These are phyloP conservation scores for Sporisorium exsertum DNA, from an alignment of 1,284 basidiomycete genomes.

Conservation along the genomic window DNA sequence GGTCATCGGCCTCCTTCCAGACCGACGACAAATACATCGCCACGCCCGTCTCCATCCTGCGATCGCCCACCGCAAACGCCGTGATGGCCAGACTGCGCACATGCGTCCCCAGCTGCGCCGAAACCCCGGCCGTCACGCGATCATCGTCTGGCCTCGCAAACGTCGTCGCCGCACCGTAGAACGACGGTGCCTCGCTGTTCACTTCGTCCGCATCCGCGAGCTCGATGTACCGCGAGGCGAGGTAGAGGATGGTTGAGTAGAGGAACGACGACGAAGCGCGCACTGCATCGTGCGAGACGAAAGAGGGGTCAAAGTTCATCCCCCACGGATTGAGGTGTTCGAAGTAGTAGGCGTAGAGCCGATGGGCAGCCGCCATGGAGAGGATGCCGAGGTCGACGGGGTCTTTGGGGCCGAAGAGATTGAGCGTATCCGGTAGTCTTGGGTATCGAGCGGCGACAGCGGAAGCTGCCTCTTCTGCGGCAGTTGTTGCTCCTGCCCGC, in stretches of 20 bases:
- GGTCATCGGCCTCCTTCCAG: slow-evolving; percentile 55
- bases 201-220: slow-evolving; percentile 26
- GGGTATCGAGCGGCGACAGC: slow-evolving; percentile 39
- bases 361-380: slow-evolving; percentile 32
- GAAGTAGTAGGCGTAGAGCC: slow-evolving; percentile 47
- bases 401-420: slow-evolving; percentile 34
- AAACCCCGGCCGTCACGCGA: slow-evolving; percentile 23
- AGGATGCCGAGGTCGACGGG: slow-evolving; percentile 44
- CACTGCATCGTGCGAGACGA: slow-evolving; percentile 42
- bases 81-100: slow-evolving; percentile 37
- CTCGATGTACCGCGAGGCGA: slow-evolving; percentile 47
- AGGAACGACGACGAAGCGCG: slow-evolving; percentile 44
- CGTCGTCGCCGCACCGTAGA: slow-evolving; percentile 4
- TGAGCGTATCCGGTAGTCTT: slow-evolving; percentile 32
- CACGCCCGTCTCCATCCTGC: slow-evolving; percentile 44
- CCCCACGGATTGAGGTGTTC: slow-evolving; percentile 48
- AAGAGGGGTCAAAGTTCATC: slow-evolving; percentile 46
- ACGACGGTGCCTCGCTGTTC: slow-evolving; percentile 4
- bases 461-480: slow-evolving; percentile 29
- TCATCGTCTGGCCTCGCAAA: slow-evolving; percentile 29
- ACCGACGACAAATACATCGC: slow-evolving; percentile 50
- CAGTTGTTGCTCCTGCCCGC: slow-evolving; percentile 23
- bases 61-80: slow-evolving; percentile 42
- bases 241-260: slow-evolving; percentile 45
- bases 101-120: slow-evolving; percentile 41